Evolutionary conservation across 1,284 basidiomycete genomes (phyloP), one percentile per base, ranked within the genome.

Genomic region (Sanghuangporus weigelae): DNA sequence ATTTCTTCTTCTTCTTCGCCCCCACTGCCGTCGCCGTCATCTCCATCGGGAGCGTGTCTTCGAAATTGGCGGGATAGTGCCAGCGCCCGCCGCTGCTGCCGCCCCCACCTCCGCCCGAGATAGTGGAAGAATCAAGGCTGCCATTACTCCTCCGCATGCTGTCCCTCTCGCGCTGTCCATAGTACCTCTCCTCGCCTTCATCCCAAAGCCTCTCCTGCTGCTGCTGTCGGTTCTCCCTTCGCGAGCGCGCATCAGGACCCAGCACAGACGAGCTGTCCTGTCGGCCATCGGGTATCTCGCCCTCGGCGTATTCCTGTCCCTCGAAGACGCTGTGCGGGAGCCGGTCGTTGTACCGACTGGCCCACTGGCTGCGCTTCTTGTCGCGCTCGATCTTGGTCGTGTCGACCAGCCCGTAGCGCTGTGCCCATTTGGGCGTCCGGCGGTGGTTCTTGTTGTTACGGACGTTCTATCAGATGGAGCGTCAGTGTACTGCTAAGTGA

Each of bases 341-440:
- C 60, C 93, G 87, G 70, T 96, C 94, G 63, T 92, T 87, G 78
- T 93, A 96, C 60, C 92, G 87, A 63, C 77, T 79, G 4, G 93
- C 89, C 95, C 95, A 97, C 70, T 93, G 90, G 55, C 87, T 92
- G 72, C 89, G 90, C 64, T 82, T 84, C 70, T 88, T 82, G 66
- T 89, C 87, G 71, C 93, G 89, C 69, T 85, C 82, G 71, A 91
- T 86, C 69, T 89, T 85, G 23, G 85, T 78, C 35, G 84, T 87
- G 73, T 95, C 84, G 68, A 97, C 85, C 56, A 98, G 87, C 40
- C 95, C 95, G 72, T 92, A 93, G 66, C 88, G 86, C 74, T 93
- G 82, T 0, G 91, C 92, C 96, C 96, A 98, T 73, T 96, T 95
- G 16, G 96, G 96, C 23, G 95, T 97, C 63, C 96, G 88, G 35